Conservation (phyloP, 1,284 basidiomycete genomes). For the Rhodotorula sp. region DNA sequence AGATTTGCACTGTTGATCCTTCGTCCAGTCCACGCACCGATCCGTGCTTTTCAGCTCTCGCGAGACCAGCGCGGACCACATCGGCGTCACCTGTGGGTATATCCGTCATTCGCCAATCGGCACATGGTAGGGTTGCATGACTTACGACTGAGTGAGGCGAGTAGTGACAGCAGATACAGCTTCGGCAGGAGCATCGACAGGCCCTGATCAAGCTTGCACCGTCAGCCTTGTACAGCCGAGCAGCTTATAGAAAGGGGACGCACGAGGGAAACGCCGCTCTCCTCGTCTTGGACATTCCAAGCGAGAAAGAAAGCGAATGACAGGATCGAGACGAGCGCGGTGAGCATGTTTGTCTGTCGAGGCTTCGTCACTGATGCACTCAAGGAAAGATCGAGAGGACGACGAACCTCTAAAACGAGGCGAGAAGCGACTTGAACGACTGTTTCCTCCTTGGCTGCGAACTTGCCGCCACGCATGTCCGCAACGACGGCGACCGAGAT, state of each 20-base stretch:
- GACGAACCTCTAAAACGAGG: constrained; percentile 20
- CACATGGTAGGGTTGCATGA: not conserved
- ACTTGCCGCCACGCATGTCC: constrained; percentile 16
- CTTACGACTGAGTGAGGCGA: constrained; percentile 19
- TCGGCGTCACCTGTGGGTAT: not conserved
- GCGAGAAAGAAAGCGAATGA: constrained; percentile 18
- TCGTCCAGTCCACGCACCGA: not conserved
- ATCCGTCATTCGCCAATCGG: no score
- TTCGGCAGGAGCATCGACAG: constrained; percentile 24
- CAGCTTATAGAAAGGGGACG: not conserved
- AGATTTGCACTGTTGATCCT: no score
- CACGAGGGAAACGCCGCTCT: constrained; percentile 5
- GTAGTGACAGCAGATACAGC: constrained; percentile 18
- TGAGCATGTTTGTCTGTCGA: constrained; percentile 14
- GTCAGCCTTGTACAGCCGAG: not conserved
- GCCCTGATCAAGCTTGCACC: not conserved
- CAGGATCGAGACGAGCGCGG: constrained; percentile 9
- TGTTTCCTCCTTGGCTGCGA: constrained; percentile 5
- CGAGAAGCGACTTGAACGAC: constrained; percentile 1
- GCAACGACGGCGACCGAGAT: constrained; percentile 8
- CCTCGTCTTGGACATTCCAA: constrained; percentile 3
- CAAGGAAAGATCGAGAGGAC: no score
- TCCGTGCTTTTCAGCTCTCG: not conserved
- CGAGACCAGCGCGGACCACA: not conserved
- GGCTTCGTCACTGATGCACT: fast-evolving